These are phyloP conservation scores for Rhododendron henanense DNA, from an alignment of 148 eudicot genomes.

Conservation along the genomic window DNA sequence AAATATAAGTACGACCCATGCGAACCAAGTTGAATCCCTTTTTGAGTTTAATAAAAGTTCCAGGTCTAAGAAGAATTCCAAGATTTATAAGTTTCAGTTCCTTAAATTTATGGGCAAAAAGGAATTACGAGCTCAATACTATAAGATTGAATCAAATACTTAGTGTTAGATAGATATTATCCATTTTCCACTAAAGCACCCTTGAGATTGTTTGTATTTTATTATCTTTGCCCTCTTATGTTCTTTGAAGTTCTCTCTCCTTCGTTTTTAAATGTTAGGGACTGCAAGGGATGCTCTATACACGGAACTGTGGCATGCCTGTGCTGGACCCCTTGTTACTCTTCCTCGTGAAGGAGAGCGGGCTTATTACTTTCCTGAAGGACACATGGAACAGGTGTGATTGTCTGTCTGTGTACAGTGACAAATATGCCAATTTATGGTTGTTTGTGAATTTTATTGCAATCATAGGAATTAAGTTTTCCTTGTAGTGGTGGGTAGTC, in stretches of 20 bases:
- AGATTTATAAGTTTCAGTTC: background rate
- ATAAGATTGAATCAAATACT: background rate
- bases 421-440: background rate
- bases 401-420: conserved; percentile 1
- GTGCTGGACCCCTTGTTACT: conserved; percentile 93
- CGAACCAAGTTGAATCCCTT: background rate
- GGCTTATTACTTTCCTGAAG: conserved; percentile 94
- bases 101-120: background rate
- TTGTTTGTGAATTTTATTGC: background rate
- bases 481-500: background rate
- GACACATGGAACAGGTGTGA: conserved; percentile 96
- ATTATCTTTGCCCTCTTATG: background rate
- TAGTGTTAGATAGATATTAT: background rate
- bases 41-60: background rate
- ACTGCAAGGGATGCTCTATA: conserved; percentile 50
- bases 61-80: background rate
- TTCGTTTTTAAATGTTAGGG: conserved; percentile 16
- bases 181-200: background rate
- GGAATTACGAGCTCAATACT: background rate
- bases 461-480: background rate
- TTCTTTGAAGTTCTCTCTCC: background rate
- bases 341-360: conserved; percentile 85
- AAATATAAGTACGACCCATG: background rate
- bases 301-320: conserved; percentile 93
- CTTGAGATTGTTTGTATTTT: background rate